phyloP scores from a whole-genome alignment of 306 rosid genomes.

The Inga laurina region DNA sequence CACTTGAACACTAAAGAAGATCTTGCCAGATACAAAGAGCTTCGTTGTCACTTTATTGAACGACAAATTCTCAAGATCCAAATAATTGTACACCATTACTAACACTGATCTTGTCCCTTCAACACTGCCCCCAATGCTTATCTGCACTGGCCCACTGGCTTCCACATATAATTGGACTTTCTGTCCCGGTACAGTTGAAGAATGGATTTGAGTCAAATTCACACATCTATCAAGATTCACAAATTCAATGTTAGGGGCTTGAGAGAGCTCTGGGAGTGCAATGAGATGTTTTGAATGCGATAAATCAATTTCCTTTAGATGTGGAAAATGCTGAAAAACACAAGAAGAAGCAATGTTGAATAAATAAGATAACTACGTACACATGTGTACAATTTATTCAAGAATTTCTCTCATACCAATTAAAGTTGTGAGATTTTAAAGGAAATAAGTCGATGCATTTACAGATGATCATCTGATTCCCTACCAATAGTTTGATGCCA shows the following conservation, averaged over 20 bases:
- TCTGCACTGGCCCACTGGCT: not conserved
- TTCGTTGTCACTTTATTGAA: too few species aligned
- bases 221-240: rapidly evolving
- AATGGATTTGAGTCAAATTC: not conserved
- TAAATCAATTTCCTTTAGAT: not conserved
- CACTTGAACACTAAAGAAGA: not conserved
- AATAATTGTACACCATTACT: not conserved
- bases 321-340: not conserved
- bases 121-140: not conserved
- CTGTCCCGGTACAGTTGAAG: not conserved
- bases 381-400: too few species aligned
- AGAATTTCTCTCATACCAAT: too few species aligned
- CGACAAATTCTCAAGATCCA: not conserved
- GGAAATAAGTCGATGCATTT: too few species aligned
- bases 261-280: not conserved
- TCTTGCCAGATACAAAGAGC: not conserved
- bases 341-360: not conserved
- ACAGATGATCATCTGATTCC: too few species aligned
- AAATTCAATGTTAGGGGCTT: not conserved
- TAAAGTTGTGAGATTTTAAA: too few species aligned
- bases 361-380: too few species aligned
- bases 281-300: not conserved
- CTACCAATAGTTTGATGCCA: too few species aligned
- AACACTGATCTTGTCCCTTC: not conserved
- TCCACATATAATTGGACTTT: rapidly evolving